Conservation (phyloP, 2,329 filamentous ascomycete species). For the Colletotrichum tofieldiae region DNA sequence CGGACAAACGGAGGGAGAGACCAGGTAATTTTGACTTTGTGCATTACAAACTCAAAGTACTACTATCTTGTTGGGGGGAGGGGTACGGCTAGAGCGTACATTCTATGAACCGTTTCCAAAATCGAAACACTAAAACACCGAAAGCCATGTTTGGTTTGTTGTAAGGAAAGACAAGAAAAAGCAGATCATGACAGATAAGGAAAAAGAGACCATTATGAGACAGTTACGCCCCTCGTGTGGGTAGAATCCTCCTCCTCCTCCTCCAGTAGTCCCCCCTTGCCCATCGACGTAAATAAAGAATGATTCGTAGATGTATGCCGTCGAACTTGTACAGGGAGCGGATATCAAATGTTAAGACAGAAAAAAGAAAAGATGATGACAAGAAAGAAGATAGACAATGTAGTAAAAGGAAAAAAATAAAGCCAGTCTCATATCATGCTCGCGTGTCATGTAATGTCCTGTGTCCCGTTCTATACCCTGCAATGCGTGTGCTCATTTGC, state of each 20-base stretch:
- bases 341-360: conserved; percentile 43
- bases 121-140: conserved; percentile 33
- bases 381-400: conserved; percentile 33
- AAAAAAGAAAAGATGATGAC: conserved; percentile 29
- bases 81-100: conserved; percentile 40
- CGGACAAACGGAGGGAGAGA: neutral
- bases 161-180: conserved; percentile 30
- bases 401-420: conserved; percentile 17
- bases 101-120: conserved; percentile 38
- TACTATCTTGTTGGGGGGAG: conserved; percentile 34
- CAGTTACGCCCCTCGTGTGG: conserved; percentile 27
- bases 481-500: conserved; percentile 33
- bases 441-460: conserved; percentile 39
- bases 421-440: conserved; percentile 38
- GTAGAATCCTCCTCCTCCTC: conserved; percentile 13
- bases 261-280: neutral
- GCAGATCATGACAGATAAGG: conserved; percentile 26
- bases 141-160: conserved; percentile 36
- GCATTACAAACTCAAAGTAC: conserved; percentile 37
- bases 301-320: conserved; percentile 32
- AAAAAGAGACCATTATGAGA: conserved; percentile 38
- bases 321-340: conserved; percentile 40
- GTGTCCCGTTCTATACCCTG: conserved; percentile 41
- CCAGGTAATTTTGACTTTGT: conserved; percentile 32
- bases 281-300: conserved; percentile 33